A percentile compares a stretch with the other conserved stretches of the same genome.
These are phyloP conservation scores for Ambrosia trifida DNA, from an alignment of 129 eudicot genomes.

Conservation along the genomic window DNA sequence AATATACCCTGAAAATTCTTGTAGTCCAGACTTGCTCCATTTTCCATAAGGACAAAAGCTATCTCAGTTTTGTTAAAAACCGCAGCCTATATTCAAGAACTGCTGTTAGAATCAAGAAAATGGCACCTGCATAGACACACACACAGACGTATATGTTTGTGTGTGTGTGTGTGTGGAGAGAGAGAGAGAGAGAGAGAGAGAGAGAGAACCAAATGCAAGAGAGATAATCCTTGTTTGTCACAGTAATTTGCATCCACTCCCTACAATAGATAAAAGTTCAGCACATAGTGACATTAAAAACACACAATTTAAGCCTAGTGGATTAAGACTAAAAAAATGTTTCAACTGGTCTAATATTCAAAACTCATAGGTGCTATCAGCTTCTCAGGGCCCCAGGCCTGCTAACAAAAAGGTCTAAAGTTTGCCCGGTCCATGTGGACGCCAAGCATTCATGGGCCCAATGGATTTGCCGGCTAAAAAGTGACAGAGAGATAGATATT, in stretches of 20 bases:
- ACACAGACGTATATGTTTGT: background rate
- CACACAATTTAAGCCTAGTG: background rate
- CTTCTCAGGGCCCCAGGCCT: no score
- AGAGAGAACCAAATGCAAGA: slow-evolving; percentile 80
- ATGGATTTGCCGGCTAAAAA: background rate
- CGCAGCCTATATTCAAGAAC: slow-evolving; percentile 67
- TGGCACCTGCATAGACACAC: background rate
- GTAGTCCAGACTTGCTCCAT: slow-evolving; percentile 73
- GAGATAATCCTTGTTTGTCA: slow-evolving; percentile 89
- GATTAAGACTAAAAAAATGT: background rate
- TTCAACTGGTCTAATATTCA: background rate
- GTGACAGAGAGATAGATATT: background rate
- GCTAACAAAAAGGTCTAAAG: no score
- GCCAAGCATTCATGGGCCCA: no score
- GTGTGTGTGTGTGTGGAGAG: no score
- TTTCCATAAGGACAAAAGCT: slow-evolving; percentile 80
- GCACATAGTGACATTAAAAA: background rate
- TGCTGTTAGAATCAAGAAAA: slow-evolving; percentile 16
- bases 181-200: slow-evolving; percentile 33
- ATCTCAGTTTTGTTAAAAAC: slow-evolving; percentile 92
- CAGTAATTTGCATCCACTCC: slow-evolving; percentile 95
- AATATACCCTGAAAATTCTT: slow-evolving; percentile 80
- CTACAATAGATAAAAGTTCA: slow-evolving; percentile 39
- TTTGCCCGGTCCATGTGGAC: no score
- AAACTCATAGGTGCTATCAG: no score